Evolutionary conservation across 768 basidiomycete genomes (phyloP).

Genomic region (Boletellus sp.): DNA sequence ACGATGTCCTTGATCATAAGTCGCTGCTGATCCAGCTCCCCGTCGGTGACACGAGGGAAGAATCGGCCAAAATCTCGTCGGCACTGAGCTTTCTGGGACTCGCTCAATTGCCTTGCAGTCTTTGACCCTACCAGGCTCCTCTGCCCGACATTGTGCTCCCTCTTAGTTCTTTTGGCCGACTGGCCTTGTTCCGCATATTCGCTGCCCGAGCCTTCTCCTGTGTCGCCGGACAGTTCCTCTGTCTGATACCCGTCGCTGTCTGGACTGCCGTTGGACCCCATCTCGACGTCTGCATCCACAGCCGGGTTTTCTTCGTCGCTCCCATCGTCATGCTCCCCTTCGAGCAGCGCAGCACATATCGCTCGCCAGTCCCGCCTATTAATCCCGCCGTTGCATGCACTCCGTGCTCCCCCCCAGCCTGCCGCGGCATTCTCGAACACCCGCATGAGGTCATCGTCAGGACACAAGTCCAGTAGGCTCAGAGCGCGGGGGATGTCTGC

Average conservation of each 20-base stretch:
- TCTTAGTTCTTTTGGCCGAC: conserved; percentile 2
- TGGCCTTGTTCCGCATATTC: conserved; percentile 26
- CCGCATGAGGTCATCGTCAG: conserved; percentile 68
- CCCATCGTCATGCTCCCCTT: conserved; percentile 33
- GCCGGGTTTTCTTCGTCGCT: conserved; percentile 15
- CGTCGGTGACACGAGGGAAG: conserved; percentile 54
- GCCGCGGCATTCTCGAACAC: conserved; percentile 75
- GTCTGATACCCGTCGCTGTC: conserved; percentile 29
- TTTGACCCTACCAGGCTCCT: not conserved
- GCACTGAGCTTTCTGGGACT: conserved; percentile 51
- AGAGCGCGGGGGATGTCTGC: conserved; percentile 60
- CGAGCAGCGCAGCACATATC: conserved; percentile 73
- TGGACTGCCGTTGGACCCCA: conserved; percentile 24
- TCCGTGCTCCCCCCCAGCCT: conserved; percentile 59
- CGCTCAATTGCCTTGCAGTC: conserved; percentile 42
- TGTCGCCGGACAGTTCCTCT: conserved; percentile 23
- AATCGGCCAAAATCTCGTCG: conserved; percentile 67
- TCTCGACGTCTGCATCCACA: conserved; percentile 19
- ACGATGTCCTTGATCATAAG: conserved; percentile 68
- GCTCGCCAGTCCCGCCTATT: conserved; percentile 73
- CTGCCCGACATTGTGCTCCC: conserved; percentile 1
- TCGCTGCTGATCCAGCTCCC: conserved; percentile 46
- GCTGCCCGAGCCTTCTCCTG: conserved; percentile 27
- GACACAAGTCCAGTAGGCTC: conserved; percentile 56
- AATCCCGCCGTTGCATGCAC: conserved; percentile 37